phyloP scores from a whole-genome alignment of 106 monocot species.

The Amphibolis antarctica region DNA sequence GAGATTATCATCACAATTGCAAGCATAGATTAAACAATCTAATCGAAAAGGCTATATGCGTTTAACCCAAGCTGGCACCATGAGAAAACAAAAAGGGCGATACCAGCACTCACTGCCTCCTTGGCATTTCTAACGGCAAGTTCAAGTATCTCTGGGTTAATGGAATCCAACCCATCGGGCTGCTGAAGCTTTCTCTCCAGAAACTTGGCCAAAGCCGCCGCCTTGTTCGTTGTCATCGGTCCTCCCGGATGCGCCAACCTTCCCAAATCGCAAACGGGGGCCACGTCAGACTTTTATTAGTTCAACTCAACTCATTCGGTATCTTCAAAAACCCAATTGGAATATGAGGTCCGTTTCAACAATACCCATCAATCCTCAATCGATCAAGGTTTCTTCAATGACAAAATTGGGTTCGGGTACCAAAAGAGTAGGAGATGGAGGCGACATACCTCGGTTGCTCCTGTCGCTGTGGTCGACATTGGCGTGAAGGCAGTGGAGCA shows the following conservation, averaged over 20 bases:
- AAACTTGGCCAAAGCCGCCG: slow-evolving; percentile 95
- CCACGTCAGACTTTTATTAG: not conserved
- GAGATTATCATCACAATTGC: not conserved
- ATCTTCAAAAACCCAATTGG: not conserved
- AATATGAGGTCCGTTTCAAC: not conserved
- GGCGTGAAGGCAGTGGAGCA: slow-evolving; percentile 40
- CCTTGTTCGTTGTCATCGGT: slow-evolving; percentile 85
- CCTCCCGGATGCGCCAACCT: slow-evolving; percentile 95
- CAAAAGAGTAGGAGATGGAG: not conserved
- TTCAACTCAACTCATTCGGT: not conserved
- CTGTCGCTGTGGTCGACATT: not conserved
- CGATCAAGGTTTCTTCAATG: too few relatives aligned
- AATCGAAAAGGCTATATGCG: not conserved
- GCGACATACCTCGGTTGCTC: slow-evolving; percentile 18
- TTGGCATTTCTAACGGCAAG: slow-evolving; percentile 83
- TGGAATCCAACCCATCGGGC: slow-evolving; percentile 73
- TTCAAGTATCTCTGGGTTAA: slow-evolving; percentile 73
- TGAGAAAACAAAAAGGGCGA: not conserved
- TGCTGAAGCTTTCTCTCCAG: slow-evolving; percentile 88
- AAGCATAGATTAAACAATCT: not conserved
- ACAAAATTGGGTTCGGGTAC: not conserved
- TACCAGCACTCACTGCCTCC: slow-evolving; percentile 59
- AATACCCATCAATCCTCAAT: too few relatives aligned
- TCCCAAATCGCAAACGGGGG: not conserved
- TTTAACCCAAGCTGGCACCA: not conserved